Base-by-base conservation (phyloP, 345 rosid genomes). In the Lepidium didymum region DNA sequence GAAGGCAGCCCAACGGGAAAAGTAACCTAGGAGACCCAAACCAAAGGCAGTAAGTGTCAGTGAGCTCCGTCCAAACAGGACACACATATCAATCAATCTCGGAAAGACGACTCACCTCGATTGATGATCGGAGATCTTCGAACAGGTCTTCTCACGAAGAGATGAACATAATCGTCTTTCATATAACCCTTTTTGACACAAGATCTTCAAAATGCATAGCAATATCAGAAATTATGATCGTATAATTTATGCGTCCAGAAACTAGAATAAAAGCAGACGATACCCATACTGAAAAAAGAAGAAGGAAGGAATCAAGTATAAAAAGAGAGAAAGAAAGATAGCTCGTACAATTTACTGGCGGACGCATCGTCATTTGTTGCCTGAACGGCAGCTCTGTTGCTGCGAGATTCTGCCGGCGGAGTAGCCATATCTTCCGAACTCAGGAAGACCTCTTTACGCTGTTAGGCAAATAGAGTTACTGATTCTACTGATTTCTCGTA, bases 361-460 rank as follows among this genome's bases (percentile, higher is more conserved):
- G 99, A 87, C 53, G 96, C 97, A 67, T 94, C 96, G 77, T 89
- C 99, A 84, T 91, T 94, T 1, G 97, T 91, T 36, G 97, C 97
- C 78, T 91, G 99, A 70, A 94, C 95, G 2, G 96, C 97, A 11
- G 84, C 88, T 78, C 77, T 83, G 79, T 84, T 91, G 85, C 96
- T 89, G 34, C 67, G 83, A 25, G 90, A 77, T 81, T 84, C 92
- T 4, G 83, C 68, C 62, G 45, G 74, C 29, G 76, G 56, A 41
- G 16, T 73, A 68, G 81, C 72, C 82, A 84, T 81, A 40, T 79
- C 47, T 27, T 31, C 71, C 61, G 56, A 54, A 15, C 25, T 10
- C 4, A 11, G 11, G 33, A 9, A 6, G 7, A 31, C 31, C 31
- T 15, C 31, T 23, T 49, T 1, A 34, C 15, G 54, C 54, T 49